Evolutionary conservation across 768 basidiomycete species (phyloP).

Genomic region (Amanita thiersii): DNA sequence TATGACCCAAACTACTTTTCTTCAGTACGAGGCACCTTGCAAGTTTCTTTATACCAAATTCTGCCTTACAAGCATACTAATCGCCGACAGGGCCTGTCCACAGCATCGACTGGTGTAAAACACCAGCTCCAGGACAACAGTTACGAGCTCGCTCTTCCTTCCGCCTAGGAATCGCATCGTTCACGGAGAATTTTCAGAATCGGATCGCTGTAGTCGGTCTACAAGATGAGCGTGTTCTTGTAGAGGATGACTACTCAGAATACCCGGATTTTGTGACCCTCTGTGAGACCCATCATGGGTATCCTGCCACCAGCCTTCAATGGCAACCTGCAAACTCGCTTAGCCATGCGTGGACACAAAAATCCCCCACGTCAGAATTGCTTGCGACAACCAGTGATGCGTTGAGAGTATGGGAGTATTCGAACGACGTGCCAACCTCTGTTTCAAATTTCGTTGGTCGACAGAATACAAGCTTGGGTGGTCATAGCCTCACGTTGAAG

Average conservation of each 20-base stretch:
- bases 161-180: slow-evolving; percentile 80
- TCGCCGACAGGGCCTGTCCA: slow-evolving; percentile 67
- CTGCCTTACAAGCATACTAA: slow-evolving; percentile 8
- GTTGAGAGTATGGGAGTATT: slow-evolving; percentile 86
- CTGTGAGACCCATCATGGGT: slow-evolving; percentile 79
- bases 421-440: slow-evolving; percentile 50
- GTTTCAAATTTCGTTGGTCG: slow-evolving; percentile 67
- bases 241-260: slow-evolving; percentile 75
- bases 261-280: slow-evolving; percentile 84
- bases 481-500: slow-evolving; percentile 64
- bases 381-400: slow-evolving; percentile 94
- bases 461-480: slow-evolving; percentile 37
- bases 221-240: slow-evolving; percentile 81
- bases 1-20: slow-evolving; percentile 65
- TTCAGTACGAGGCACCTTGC: slow-evolving; percentile 86
- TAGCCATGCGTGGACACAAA: slow-evolving; percentile 61
- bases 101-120: slow-evolving; percentile 84
- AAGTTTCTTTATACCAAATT: slow-evolving; percentile 26
- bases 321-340: slow-evolving; percentile 81
- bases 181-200: slow-evolving; percentile 78
- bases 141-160: slow-evolving; percentile 69
- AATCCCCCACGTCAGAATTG: slow-evolving; percentile 62
- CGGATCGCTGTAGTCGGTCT: slow-evolving; percentile 72
- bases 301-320: slow-evolving; percentile 88
- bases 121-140: slow-evolving; percentile 65